Evolutionary conservation across 306 rosid genomes (phyloP).

Genomic region (Cicer cuneatum): DNA sequence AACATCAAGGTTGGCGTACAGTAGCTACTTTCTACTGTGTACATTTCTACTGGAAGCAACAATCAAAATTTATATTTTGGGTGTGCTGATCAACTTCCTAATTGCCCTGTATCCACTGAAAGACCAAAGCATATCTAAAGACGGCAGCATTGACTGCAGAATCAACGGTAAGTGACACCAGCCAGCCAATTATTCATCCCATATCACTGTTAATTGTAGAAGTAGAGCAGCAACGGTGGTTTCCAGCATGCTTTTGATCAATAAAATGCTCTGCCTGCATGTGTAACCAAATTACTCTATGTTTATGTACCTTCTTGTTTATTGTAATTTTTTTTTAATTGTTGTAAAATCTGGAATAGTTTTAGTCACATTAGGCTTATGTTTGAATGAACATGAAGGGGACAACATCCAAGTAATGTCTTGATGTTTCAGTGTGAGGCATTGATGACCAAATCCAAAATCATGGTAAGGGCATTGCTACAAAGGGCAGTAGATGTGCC

Average conservation of each 20-base stretch:
- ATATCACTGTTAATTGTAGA: neutral
- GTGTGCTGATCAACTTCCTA: conserved; percentile 35
- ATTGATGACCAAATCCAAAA: neutral
- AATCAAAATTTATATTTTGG: conserved; percentile 24
- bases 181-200: conserved; percentile 9
- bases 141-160: conserved; percentile 7
- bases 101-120: conserved; percentile 14
- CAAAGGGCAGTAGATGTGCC: neutral
- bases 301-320: neutral
- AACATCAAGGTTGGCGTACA: conserved; percentile 57
- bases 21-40: conserved; percentile 35
- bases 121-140: conserved; percentile 13
- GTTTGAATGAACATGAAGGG: conserved; percentile 8
- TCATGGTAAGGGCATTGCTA: neutral
- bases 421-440: neutral
- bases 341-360: neutral
- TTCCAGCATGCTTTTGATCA: neutral
- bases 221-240: neutral
- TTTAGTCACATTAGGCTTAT: neutral
- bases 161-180: conserved; percentile 1
- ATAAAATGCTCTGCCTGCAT: neutral
- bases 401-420: conserved; percentile 5
- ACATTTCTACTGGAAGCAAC: conserved; percentile 33
- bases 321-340: conserved; percentile 2
- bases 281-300: conserved; percentile 4